These are phyloP conservation scores for Nothopassalora personata DNA, from an alignment of 2,329 filamentous ascomycete species.

Conservation along the genomic window DNA sequence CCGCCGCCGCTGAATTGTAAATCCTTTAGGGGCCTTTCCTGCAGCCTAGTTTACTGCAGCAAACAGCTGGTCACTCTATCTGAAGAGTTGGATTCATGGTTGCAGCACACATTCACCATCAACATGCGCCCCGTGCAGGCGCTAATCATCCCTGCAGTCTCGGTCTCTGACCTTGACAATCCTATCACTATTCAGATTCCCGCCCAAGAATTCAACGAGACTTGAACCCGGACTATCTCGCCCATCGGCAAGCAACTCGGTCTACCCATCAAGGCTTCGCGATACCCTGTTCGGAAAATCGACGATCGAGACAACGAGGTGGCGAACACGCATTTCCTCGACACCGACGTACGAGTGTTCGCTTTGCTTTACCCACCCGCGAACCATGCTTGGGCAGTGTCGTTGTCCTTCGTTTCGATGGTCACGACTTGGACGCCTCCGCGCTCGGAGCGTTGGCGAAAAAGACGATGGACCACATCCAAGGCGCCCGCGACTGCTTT, in stretches of 20 bases:
- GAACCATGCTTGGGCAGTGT: background rate
- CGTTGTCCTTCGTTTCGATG: background rate
- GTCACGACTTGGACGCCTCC: background rate
- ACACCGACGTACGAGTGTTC: background rate
- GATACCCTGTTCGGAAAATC: background rate
- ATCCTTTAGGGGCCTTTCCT: background rate
- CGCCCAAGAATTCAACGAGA: background rate
- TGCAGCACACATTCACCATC: too few species aligned
- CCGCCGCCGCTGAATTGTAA: background rate
- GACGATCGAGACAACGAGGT: background rate
- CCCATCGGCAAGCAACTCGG: background rate
- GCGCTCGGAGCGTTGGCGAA: background rate
- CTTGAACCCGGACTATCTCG: background rate
- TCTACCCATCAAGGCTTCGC: background rate
- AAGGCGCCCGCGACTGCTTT: background rate
- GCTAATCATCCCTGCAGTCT: background rate
- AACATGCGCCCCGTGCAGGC: too few species aligned
- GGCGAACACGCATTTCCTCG: background rate
- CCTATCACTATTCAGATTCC: background rate
- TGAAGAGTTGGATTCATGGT: too few species aligned
- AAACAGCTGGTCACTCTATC: too few species aligned
- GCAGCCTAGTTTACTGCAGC: background rate
- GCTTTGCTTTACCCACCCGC: background rate
- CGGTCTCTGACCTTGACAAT: background rate
- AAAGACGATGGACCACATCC: background rate